phyloP scores from a whole-genome alignment of 1,284 basidiomycete genomes.

The Trichosporon sp. region DNA sequence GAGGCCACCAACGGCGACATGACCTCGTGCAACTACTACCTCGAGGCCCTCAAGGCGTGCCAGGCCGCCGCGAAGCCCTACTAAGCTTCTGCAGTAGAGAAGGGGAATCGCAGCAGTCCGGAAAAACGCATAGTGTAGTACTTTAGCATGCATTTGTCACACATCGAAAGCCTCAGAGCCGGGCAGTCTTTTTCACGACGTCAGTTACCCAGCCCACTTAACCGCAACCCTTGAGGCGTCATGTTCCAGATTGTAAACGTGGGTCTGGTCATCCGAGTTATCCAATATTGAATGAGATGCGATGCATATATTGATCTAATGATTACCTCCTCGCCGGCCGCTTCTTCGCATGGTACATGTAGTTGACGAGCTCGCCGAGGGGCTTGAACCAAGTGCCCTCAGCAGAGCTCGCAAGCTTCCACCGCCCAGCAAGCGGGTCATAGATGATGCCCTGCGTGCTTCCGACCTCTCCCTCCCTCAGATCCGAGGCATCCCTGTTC shows the following conservation, averaged over 20 bases:
- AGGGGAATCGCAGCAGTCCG: neutral
- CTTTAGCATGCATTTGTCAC: conserved; percentile 21
- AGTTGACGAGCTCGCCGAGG: conserved; percentile 53
- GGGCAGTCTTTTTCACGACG: neutral
- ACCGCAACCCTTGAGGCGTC: too few species aligned
- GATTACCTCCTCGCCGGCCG: conserved; percentile 10
- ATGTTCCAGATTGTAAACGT: neutral
- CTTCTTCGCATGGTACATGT: conserved; percentile 56
- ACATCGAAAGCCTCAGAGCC: neutral
- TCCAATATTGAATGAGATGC: conserved; percentile 3
- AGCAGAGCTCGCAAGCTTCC: conserved; percentile 69
- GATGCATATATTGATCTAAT: conserved; percentile 5
- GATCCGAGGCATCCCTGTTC: conserved; percentile 57
- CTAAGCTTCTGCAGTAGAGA: conserved; percentile 36
- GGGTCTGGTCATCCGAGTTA: too few species aligned
- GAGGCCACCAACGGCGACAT: conserved; percentile 62
- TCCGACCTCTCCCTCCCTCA: conserved; percentile 66
- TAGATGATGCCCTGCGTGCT: conserved; percentile 82
- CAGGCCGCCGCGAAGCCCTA: conserved; percentile 58
- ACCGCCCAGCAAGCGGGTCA: conserved; percentile 72
- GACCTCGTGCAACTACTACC: conserved; percentile 62
- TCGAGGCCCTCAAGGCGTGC: conserved; percentile 60
- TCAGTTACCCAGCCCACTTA: neutral
- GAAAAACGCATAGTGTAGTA: conserved; percentile 22
- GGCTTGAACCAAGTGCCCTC: conserved; percentile 62